Conservation (phyloP, 441 rosid genomes). For the Pelargonium australe region DNA sequence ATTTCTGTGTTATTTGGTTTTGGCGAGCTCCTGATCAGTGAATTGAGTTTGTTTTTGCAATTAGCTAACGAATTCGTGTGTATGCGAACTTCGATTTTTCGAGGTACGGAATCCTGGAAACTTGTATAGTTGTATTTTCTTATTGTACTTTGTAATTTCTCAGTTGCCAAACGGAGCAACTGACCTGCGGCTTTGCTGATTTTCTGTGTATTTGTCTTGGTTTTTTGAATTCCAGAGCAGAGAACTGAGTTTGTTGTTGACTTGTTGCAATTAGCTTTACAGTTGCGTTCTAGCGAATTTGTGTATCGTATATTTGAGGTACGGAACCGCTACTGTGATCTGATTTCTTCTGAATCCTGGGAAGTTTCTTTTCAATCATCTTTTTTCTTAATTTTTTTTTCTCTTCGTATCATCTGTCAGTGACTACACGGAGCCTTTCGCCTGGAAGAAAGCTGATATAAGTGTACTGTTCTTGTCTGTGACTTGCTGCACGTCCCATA, state of each 20-base stretch:
- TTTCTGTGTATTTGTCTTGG: neutral
- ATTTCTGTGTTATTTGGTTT: neutral
- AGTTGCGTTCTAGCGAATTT: neutral
- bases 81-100: neutral
- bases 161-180: constrained; percentile 1
- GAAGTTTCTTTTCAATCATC: neutral
- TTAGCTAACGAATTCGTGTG: neutral
- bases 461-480: neutral
- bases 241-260: neutral
- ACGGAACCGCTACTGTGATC: neutral
- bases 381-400: neutral
- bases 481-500: neutral
- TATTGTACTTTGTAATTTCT: neutral
- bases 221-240: neutral
- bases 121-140: neutral
- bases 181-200: neutral
- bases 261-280: neutral
- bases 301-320: neutral
- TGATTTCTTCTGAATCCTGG: neutral
- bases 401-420: neutral
- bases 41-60: neutral
- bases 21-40: neutral
- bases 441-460: neutral
- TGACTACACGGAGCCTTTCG: neutral
- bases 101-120: neutral